Evolutionary conservation across 2,329 filamentous ascomycete genomes (phyloP).

Genomic region (Verticillium nubilum): DNA sequence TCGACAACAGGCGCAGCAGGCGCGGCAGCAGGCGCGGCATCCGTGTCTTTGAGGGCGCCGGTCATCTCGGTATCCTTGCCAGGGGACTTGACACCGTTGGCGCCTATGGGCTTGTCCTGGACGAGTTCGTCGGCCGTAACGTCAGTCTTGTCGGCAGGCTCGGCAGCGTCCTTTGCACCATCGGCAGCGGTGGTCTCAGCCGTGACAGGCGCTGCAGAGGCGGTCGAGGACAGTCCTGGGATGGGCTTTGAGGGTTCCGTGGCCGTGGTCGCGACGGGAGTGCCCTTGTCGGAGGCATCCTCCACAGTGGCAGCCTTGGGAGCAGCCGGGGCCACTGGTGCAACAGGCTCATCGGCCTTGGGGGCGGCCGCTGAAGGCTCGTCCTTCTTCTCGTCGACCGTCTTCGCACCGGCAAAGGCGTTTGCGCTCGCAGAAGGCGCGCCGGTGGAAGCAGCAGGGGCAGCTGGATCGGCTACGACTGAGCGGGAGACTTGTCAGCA

Average conservation of each 20-base stretch:
- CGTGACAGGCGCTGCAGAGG: background rate
- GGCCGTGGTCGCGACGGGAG: constrained; percentile 3
- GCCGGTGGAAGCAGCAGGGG: constrained; percentile 20
- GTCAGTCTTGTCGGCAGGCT: constrained; percentile 12
- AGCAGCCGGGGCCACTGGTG: constrained; percentile 23
- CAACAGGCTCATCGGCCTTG: constrained; percentile 24
- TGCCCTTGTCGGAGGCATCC: constrained; percentile 8
- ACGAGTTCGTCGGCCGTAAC: constrained; percentile 23
- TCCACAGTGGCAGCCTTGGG: constrained; percentile 17
- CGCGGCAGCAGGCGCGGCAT: constrained; percentile 14
- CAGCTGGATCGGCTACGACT: constrained; percentile 18
- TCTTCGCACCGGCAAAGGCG: constrained; percentile 3
- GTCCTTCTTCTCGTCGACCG: constrained; percentile 13
- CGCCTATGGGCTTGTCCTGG: constrained; percentile 16
- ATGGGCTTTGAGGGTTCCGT: background rate
- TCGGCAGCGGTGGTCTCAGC: background rate
- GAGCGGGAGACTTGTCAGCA: background rate
- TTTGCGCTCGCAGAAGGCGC: constrained; percentile 12
- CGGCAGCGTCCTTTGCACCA: background rate
- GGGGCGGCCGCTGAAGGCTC: constrained; percentile 16
- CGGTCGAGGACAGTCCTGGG: background rate
- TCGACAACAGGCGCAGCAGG: constrained; percentile 3
- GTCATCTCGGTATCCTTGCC: constrained; percentile 15
- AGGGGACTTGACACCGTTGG: constrained; percentile 5
- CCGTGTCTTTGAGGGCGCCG: constrained; percentile 12